Conservation (phyloP, 2,329 filamentous ascomycete species). For the Trichoderma citrinoviride region DNA sequence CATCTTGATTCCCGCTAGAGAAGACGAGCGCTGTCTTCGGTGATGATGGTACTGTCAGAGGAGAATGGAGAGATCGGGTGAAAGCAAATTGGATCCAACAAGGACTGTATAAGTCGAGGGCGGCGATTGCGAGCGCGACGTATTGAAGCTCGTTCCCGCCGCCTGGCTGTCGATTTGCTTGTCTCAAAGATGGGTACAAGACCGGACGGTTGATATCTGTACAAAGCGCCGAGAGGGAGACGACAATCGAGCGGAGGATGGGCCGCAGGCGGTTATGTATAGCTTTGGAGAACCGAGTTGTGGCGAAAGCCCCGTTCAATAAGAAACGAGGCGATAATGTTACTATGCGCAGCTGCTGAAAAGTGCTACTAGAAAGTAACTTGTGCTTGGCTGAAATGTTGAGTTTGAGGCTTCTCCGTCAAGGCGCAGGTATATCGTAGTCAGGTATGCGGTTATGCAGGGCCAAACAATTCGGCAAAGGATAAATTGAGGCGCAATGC, state of each 20-base stretch:
- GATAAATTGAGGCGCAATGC: slow-evolving; percentile 2
- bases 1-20: slow-evolving; percentile 66
- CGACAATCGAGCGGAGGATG: background rate
- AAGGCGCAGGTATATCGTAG: background rate
- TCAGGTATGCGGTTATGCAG: slow-evolving; percentile 5
- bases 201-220: background rate
- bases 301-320: background rate
- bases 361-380: background rate
- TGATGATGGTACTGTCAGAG: slow-evolving; percentile 25
- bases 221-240: background rate
- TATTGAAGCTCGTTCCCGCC: slow-evolving; percentile 21
- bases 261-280: background rate
- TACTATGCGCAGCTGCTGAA: background rate
- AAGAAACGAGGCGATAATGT: background rate
- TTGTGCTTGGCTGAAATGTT: background rate
- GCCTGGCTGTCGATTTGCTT: slow-evolving; percentile 4
- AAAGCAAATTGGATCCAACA: slow-evolving; percentile 21
- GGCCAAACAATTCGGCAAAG: slow-evolving; percentile 1
- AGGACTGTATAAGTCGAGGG: slow-evolving; percentile 31
- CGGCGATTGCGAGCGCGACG: slow-evolving; percentile 25
- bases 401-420: slow-evolving; percentile 3
- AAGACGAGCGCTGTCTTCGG: slow-evolving; percentile 26
- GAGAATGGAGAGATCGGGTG: slow-evolving; percentile 30
- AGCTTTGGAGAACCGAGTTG: background rate
- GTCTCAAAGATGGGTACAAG: background rate